Conservation (phyloP, 371 early-diverging fungal genomes). For the Mucor circinelloides region DNA sequence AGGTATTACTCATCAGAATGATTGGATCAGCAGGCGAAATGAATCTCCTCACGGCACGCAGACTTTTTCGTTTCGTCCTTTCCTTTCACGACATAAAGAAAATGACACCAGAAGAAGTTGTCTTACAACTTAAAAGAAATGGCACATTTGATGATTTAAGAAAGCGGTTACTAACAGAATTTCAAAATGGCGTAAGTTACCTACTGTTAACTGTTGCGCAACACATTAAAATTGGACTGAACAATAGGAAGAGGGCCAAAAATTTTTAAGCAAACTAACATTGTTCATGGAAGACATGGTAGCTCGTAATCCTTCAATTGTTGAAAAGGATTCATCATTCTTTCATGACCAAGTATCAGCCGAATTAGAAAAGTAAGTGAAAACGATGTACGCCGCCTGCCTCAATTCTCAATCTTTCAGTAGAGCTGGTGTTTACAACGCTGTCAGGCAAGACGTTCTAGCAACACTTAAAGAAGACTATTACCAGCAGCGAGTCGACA, state of each 20-base stretch:
- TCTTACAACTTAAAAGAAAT: slow-evolving; percentile 44
- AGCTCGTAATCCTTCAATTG: slow-evolving; percentile 27
- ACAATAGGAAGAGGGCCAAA: slow-evolving; percentile 26
- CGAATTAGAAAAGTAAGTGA: slow-evolving; percentile 37
- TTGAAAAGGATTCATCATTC: slow-evolving; percentile 33
- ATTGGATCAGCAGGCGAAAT: not conserved
- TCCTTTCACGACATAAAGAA: not conserved
- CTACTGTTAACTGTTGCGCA: not conserved
- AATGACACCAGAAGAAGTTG: slow-evolving; percentile 49
- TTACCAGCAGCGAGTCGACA: slow-evolving; percentile 32
- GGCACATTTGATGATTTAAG: slow-evolving; percentile 48
- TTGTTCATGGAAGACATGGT: slow-evolving; percentile 40
- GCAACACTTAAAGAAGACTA: slow-evolving; percentile 27
- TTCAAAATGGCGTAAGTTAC: slow-evolving; percentile 32
- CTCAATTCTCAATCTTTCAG: too few relatives aligned
- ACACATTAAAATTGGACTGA: not conserved
- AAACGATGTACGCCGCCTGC: not conserved
- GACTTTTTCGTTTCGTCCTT: not conserved
- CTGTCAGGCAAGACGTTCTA: slow-evolving; percentile 23
- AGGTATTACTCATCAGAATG: not conserved
- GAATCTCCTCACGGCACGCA: not conserved
- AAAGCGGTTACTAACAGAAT: slow-evolving; percentile 37
- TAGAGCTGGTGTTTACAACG: slow-evolving; percentile 29
- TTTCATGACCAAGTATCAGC: slow-evolving; percentile 30
- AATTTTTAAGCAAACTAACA: slow-evolving; percentile 28